Evolutionary conservation across 805 yeast genomes (phyloP), one percentile per base, ranked within the genome.

Genomic region (Babjeviella inositovora): DNA sequence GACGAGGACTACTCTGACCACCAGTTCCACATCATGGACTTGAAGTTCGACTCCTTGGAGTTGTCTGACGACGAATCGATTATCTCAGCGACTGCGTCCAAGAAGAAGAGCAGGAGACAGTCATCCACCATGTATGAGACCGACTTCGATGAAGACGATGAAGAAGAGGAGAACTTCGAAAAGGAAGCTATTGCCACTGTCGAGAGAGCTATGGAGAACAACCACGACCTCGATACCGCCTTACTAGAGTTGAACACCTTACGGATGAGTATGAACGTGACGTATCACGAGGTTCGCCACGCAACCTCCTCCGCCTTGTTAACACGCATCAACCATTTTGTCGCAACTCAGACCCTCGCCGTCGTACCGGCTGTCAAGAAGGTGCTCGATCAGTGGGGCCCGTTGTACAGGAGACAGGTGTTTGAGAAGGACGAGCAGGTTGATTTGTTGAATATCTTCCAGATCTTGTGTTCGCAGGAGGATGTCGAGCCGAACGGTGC

Each of bases 211-310:
- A 64, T 90, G 47, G 87, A 79, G 35, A 75, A 85, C 39, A 79
- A 82, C 45, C 98, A 90, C 47, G 93, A 80, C 38, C 59, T 82
- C 29, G 96, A 87, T 43, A 85, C 94, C 8, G 96, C 98, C 1
- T 52, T 82, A 32, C 54, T 90, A 29, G 98, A 90, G 51, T 63
- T 90, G 38, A 87, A 87, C 44, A 90, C 98, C 0, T 60, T 90
- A 40, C 66, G 97, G 51, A 87, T 90, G 98, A 81, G 95, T 38
- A 77, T 85, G 90, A 82, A 90, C 44, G 98, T 84, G 10, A 66
- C 90, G 0, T 87, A 90, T 47, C 92, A 81, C 38, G 94, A 85
- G 41, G 96, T 90, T 8, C 67, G 96, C 42, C 48, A 55, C 15
- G 93, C 93, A 5, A 81, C 94, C 1, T 55, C 70, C 17, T 57